A percentile compares a stretch with the other conserved stretches of the same genome.
Evolutionary conservation across 352 stramenopile species (phyloP).

Genomic region (Pythium catenulatum): DNA sequence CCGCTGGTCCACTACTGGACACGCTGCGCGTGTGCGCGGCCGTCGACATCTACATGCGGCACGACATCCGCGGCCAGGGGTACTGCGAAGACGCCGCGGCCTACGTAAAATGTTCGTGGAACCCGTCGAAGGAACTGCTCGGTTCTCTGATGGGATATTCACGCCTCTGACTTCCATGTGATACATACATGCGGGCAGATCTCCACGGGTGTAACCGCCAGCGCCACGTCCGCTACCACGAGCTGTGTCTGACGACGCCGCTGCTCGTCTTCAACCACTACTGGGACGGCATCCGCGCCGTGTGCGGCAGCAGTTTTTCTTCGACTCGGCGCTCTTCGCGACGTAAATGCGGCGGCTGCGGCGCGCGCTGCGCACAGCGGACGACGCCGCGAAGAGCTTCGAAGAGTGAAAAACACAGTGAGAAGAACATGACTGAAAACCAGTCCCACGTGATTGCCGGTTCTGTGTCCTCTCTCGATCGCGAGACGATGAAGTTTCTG

Average conservation of each 20-base stretch:
- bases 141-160: neutral
- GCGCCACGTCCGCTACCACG: constrained; percentile 63
- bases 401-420: neutral
- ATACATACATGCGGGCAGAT: constrained; percentile 44
- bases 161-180: neutral
- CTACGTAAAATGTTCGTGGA: constrained; percentile 75
- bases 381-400: neutral
- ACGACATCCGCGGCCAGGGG: constrained; percentile 65
- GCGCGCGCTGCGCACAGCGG: constrained; percentile 39
- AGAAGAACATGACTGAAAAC: too few species aligned
- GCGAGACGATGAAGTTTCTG: too few species aligned
- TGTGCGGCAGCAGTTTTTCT: constrained; percentile 76
- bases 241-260: constrained; percentile 60
- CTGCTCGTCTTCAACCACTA: constrained; percentile 67
- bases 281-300: constrained; percentile 50
- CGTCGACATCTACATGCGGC: constrained; percentile 78
- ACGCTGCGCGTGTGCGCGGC: constrained; percentile 73
- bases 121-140: neutral
- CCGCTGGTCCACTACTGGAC: constrained; percentile 60
- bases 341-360: constrained; percentile 73
- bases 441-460: too few species aligned
- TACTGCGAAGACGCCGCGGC: constrained; percentile 83
- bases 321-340: constrained; percentile 81
- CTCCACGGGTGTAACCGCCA: too few species aligned
- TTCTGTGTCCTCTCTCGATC: too few species aligned